A percentile compares a stretch with the other conserved stretches of the same genome.
These are phyloP conservation scores for Volutella citrinella DNA, from an alignment of 2,329 filamentous ascomycete genomes.

Conservation along the genomic window DNA sequence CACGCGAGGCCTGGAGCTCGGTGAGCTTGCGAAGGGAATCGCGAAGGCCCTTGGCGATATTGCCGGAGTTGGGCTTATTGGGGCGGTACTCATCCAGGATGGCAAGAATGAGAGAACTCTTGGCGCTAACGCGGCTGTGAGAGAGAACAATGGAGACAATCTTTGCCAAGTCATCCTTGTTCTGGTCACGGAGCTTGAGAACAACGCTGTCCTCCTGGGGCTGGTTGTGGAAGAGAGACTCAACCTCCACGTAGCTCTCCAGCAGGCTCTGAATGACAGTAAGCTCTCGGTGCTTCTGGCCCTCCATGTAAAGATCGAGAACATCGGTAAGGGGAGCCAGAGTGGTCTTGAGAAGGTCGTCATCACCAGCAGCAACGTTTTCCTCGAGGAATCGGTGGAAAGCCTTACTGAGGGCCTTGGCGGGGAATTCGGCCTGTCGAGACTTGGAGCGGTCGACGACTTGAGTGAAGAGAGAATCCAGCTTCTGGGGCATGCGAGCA, in stretches of 20 bases:
- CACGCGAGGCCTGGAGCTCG: constrained; percentile 70
- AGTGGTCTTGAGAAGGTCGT: constrained; percentile 67
- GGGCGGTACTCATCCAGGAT: constrained; percentile 93
- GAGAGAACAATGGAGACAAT: constrained; percentile 90
- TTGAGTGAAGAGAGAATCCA: constrained; percentile 77
- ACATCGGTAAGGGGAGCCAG: constrained; percentile 75
- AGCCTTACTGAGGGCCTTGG: constrained; percentile 80
- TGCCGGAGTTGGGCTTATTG: constrained; percentile 87
- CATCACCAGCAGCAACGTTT: constrained; percentile 70
- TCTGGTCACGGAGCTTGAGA: constrained; percentile 87
- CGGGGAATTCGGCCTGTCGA: constrained; percentile 83
- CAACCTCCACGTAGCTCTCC: constrained; percentile 76
- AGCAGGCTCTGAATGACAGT: constrained; percentile 76
- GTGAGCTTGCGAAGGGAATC: constrained; percentile 79
- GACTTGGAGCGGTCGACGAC: constrained; percentile 80
- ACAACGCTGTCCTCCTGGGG: constrained; percentile 93
- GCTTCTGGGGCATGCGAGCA: constrained; percentile 92
- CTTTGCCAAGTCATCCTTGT: constrained; percentile 85
- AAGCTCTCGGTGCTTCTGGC: constrained; percentile 88
- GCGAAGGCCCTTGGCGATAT: constrained; percentile 84
- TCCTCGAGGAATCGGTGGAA: constrained; percentile 89
- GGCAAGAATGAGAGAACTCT: constrained; percentile 90
- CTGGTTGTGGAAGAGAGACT: constrained; percentile 82
- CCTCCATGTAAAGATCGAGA: constrained; percentile 77
- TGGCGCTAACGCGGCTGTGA: constrained; percentile 86